A percentile compares a stretch with the other conserved stretches of the same genome.
phyloP scores from a whole-genome alignment of 768 basidiomycete genomes.

The Rhodocollybia butyracea region DNA sequence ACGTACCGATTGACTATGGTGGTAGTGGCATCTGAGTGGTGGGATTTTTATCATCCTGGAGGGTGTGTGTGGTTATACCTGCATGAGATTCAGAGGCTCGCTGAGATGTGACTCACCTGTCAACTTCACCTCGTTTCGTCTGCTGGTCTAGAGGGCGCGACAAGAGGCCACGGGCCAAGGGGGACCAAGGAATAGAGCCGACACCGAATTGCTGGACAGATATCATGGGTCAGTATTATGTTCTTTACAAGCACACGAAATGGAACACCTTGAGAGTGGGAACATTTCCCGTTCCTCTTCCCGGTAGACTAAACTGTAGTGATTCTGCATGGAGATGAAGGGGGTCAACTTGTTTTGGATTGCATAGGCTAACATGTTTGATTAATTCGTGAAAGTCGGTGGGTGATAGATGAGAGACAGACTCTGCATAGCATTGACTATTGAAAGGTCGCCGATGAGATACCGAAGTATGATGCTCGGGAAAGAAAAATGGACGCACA shows the following conservation, averaged over 20 bases:
- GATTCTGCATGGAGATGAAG: conserved; percentile 72
- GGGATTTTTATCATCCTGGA: conserved; percentile 18
- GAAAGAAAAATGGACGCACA: conserved; percentile 31
- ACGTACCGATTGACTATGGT: conserved; percentile 35
- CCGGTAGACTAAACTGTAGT: conserved; percentile 57
- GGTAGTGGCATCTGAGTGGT: conserved; percentile 19
- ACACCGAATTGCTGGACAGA: conserved; percentile 44
- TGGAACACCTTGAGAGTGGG: conserved; percentile 48
- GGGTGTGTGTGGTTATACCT: not conserved
- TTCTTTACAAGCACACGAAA: not conserved
- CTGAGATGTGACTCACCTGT: conserved; percentile 21
- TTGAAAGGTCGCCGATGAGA: not conserved
- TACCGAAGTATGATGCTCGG: not conserved
- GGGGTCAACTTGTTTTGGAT: conserved; percentile 54
- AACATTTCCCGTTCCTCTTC: conserved; percentile 69
- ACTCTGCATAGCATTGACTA: conserved; percentile 59
- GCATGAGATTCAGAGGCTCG: not conserved
- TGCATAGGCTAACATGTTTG: conserved; percentile 45
- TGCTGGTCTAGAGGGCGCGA: conserved; percentile 36
- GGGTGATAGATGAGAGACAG: conserved; percentile 12
- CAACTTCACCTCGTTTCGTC: conserved; percentile 36
- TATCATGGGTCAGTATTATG: not conserved
- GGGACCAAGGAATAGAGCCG: conserved; percentile 61
- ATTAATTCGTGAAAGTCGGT: not conserved
- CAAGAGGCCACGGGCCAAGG: conserved; percentile 49